Base-by-base conservation (phyloP, 345 rosid genomes). In the Eucalyptus marginata region DNA sequence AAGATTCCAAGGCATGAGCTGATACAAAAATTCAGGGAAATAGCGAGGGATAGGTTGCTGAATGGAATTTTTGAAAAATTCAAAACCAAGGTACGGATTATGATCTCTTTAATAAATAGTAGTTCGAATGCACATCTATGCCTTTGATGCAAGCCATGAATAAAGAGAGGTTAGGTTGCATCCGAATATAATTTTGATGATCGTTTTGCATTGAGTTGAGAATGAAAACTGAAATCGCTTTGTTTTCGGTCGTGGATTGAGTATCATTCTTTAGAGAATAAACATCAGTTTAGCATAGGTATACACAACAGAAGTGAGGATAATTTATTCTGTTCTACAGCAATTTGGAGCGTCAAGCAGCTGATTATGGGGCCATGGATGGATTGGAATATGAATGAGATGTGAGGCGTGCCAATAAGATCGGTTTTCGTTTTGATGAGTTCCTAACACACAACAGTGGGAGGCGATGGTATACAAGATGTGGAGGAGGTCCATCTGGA, bases 41-140 rank as follows among this genome's bases (percentile, higher is more conserved):
- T 96, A 50, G 94, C 95, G 8, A 97, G 99, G 89, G 99, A 96
- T 91, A 93, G 88, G 87, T 89, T 97, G 89, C 92, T 96, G 93
- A 92, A 94, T 88, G 90, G 94, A 36, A 93, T 96, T 87, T 96
- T 97, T 90, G 94, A 94, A 90, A 92, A 96, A 71, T 92, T 89
- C 58, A 93, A 94, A 91, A 59, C 89, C 68, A 94, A 95, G 96
- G 96, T 90, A 40, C 31, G 68, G 17, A 43, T 89, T 15, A 59
- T 59, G 4, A 59, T 27, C 15, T 31, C 15, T 59, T 27, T 11
- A 29, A 59, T 27, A 27, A 59, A 59, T 40, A 40, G 40, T 40
- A 40, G 40, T 40, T 40, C 40, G 40, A 40, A 40, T 40, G 40
- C 40, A 40, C 40, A 40, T 40, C 40, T 40, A 40, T 40, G 40